Conservation (phyloP, 2,329 filamentous ascomycete genomes). For the Podosphaera leucotricha region DNA sequence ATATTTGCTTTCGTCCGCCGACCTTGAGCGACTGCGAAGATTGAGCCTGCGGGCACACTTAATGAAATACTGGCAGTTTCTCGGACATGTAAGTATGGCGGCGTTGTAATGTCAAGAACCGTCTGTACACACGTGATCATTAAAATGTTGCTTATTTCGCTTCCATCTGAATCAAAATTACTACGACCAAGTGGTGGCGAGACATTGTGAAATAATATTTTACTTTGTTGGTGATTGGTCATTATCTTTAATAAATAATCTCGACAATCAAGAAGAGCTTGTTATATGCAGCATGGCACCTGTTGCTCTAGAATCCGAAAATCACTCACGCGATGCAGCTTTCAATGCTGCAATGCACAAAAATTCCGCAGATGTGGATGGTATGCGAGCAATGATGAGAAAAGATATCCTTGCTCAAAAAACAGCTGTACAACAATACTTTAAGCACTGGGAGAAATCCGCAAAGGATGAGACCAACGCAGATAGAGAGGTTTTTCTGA, state of each 20-base stretch:
- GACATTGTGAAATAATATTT: too few species aligned
- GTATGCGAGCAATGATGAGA: slow-evolving; percentile 60
- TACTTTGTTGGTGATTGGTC: background rate
- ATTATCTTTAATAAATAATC: background rate
- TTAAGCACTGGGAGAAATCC: slow-evolving; percentile 85
- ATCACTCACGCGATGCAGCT: slow-evolving; percentile 64
- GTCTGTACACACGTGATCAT: too few species aligned
- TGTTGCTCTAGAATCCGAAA: slow-evolving; percentile 48
- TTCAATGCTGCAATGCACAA: slow-evolving; percentile 80
- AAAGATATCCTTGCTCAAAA: slow-evolving; percentile 64
- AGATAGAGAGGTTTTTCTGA: slow-evolving; percentile 40
- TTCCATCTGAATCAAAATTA: background rate
- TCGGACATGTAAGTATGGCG: too few species aligned
- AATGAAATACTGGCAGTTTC: too few species aligned
- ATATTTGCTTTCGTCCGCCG: too few species aligned
- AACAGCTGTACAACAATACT: slow-evolving; percentile 75
- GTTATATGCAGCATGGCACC: slow-evolving; percentile 10
- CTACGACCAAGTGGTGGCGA: too few species aligned
- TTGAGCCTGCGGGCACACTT: too few species aligned
- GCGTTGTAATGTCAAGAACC: too few species aligned
- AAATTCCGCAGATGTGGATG: slow-evolving; percentile 40
- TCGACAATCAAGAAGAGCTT: background rate
- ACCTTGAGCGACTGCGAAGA: too few species aligned
- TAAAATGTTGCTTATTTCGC: too few species aligned
- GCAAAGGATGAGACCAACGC: slow-evolving; percentile 62